Conservation (phyloP, 371 early-diverging fungal species). For the Rhizopus arrhizus region DNA sequence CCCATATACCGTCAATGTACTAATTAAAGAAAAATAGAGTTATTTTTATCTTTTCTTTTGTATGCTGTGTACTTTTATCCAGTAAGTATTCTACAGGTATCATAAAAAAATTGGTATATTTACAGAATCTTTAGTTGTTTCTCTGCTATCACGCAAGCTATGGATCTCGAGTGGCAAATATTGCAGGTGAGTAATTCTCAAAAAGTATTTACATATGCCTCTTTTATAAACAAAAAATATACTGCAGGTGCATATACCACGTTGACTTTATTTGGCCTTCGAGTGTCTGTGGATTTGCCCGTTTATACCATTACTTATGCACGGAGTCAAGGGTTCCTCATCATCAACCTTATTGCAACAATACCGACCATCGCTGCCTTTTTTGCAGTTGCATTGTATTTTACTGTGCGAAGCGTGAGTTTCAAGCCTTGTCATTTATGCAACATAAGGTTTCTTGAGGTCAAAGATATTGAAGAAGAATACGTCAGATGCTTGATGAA, state of each 20-base stretch:
- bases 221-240: neutral
- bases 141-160: slow-evolving; percentile 49
- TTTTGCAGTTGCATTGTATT: slow-evolving; percentile 30
- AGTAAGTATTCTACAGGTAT: slow-evolving; percentile 19
- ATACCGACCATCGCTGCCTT: slow-evolving; percentile 43
- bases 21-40: slow-evolving; percentile 21
- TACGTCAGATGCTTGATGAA: slow-evolving; percentile 36
- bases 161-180: slow-evolving; percentile 42
- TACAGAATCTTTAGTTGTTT: slow-evolving; percentile 26
- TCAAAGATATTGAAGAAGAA: slow-evolving; percentile 45
- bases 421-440: slow-evolving; percentile 37
- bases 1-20: neutral
- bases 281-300: slow-evolving; percentile 39
- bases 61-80: slow-evolving; percentile 58
- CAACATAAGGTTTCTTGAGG: slow-evolving; percentile 33
- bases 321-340: slow-evolving; percentile 34
- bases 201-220: neutral
- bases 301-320: slow-evolving; percentile 45
- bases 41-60: slow-evolving; percentile 53
- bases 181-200: slow-evolving; percentile 27
- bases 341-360: slow-evolving; percentile 33
- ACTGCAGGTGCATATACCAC: slow-evolving; percentile 31
- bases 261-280: slow-evolving; percentile 35
- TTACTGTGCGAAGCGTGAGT: slow-evolving; percentile 26
- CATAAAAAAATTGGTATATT: neutral